These are phyloP conservation scores for Besnoitia besnoiti DNA, from an alignment of 169 alveolate genomes.

Conservation along the genomic window DNA sequence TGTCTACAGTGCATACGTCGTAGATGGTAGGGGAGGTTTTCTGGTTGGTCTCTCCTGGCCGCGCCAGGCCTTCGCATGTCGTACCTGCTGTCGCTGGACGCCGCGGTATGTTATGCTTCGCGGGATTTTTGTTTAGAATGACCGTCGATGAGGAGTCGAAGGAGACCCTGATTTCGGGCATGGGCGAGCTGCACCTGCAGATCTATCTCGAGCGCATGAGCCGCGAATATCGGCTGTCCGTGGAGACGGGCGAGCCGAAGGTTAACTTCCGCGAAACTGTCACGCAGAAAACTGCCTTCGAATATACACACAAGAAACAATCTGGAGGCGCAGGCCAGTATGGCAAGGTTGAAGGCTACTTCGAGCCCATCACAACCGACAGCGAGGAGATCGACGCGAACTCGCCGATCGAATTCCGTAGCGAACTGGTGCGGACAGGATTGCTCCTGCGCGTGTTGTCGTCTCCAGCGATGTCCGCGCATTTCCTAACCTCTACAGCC, in stretches of 20 bases:
- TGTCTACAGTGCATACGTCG: too few relatives aligned
- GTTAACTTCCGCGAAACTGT: conserved; percentile 86
- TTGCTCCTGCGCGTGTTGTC: too few relatives aligned
- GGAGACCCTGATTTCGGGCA: conserved; percentile 92
- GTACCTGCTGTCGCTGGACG: too few relatives aligned
- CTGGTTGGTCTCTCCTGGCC: too few relatives aligned
- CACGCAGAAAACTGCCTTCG: conserved; percentile 78
- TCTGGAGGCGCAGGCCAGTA: conserved; percentile 98
- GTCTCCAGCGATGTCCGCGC: too few relatives aligned
- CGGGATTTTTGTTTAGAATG: conserved; percentile 88
- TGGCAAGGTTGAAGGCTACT: conserved; percentile 92
- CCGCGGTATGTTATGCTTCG: too few relatives aligned
- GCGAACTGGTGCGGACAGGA: conserved; percentile 67
- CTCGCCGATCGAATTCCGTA: conserved; percentile 71
- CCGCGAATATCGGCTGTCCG: conserved; percentile 90
- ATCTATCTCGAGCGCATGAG: conserved; percentile 94
- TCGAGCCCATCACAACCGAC: conserved; percentile 88
- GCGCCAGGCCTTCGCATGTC: too few relatives aligned
- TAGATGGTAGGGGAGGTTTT: too few relatives aligned
- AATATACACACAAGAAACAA: conserved; percentile 94
- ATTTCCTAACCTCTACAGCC: neutral
- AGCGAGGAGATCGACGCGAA: conserved; percentile 44
- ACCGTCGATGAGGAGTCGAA: conserved; percentile 89
- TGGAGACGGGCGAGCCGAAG: conserved; percentile 90
- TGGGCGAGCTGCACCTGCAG: conserved; percentile 95